phyloP scores from a whole-genome alignment of 768 basidiomycete species.

The Inosperma sp. region DNA sequence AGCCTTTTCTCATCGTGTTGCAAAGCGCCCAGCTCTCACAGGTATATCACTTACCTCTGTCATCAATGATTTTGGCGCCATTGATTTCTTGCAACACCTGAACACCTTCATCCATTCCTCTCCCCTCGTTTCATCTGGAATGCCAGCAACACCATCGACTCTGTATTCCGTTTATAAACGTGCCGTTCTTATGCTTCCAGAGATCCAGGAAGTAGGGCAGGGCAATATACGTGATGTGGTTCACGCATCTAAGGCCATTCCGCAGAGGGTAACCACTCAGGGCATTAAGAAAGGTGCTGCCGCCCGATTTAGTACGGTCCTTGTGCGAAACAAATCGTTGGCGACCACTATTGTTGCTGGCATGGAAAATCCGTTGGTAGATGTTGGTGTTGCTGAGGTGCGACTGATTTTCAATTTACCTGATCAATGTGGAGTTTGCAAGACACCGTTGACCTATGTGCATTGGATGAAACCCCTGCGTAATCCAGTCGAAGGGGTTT shows the following conservation, averaged over 20 bases:
- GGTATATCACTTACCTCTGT: neutral
- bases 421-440: neutral
- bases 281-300: slow-evolving; percentile 8
- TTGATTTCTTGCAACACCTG: neutral
- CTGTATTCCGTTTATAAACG: slow-evolving; percentile 2
- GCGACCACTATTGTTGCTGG: too few relatives aligned
- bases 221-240: neutral
- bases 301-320: slow-evolving; percentile 7
- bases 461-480: slow-evolving; percentile 14
- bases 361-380: neutral
- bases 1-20: neutral
- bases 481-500: neutral
- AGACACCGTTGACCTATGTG: slow-evolving; percentile 4
- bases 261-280: neutral
- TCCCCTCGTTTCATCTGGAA: neutral
- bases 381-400: slow-evolving; percentile 8
- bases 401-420: slow-evolving; percentile 12
- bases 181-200: neutral
- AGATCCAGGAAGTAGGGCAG: neutral
- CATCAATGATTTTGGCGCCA: neutral
- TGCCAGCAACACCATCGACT: neutral
- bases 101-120: slow-evolving; percentile 1
- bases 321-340: neutral
- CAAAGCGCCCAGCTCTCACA: neutral
- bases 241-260: neutral